Conservation (phyloP, 2,329 filamentous ascomycete species). For the Diaporthe capsici region DNA sequence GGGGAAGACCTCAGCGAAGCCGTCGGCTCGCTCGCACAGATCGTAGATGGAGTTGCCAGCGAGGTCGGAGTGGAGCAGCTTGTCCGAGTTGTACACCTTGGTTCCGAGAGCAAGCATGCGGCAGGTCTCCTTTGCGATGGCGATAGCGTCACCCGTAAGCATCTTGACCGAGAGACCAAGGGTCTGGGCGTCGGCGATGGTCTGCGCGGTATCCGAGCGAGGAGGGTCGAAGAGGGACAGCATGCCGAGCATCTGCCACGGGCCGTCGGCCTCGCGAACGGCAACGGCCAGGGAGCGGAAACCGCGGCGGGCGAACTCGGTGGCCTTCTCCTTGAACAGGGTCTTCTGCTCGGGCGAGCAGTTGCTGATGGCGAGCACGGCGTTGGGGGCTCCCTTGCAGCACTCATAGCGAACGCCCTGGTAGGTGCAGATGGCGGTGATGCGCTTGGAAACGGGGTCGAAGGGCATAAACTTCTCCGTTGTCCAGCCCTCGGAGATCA, state of each 20-base stretch:
- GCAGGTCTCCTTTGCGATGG: conserved; percentile 85
- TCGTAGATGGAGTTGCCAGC: conserved; percentile 81
- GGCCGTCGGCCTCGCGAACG: conserved; percentile 55
- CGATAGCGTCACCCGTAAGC: conserved; percentile 85
- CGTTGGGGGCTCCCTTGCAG: conserved; percentile 84
- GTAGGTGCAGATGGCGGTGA: conserved; percentile 78
- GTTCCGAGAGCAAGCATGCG: conserved; percentile 85
- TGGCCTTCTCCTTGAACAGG: conserved; percentile 79
- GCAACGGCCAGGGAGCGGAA: conserved; percentile 86
- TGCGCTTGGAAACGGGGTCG: conserved; percentile 85
- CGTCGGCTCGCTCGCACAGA: conserved; percentile 80
- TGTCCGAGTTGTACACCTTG: conserved; percentile 85
- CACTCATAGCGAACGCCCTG: conserved; percentile 80
- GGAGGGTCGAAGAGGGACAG: conserved; percentile 86
- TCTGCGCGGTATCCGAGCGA: conserved; percentile 83
- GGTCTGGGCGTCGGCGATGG: conserved; percentile 75
- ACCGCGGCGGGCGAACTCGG: conserved; percentile 83
- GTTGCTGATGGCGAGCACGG: conserved; percentile 77
- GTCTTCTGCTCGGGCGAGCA: conserved; percentile 75
- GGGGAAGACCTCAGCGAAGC: conserved; percentile 81
- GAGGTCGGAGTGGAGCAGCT: conserved; percentile 82
- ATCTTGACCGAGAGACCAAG: conserved; percentile 80
- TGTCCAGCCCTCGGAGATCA: conserved; percentile 80
- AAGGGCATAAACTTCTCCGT: conserved; percentile 84
- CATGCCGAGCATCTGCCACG: conserved; percentile 80